Evolutionary conservation across 495 filamentous ascomycete genomes (phyloP).

Genomic region (Neurospora discreta): DNA sequence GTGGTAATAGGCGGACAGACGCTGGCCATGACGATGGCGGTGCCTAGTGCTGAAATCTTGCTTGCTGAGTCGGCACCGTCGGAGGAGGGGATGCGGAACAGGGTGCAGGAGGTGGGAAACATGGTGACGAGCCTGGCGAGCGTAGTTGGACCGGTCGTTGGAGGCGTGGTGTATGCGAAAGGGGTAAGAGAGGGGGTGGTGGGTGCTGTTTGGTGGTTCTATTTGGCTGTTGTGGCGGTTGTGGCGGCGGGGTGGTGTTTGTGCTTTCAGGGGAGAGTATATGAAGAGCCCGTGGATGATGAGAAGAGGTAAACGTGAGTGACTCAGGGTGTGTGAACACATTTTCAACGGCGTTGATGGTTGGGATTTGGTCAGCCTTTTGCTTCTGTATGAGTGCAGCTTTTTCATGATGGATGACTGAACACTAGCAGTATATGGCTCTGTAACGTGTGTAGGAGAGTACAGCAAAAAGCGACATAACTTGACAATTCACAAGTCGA

Average conservation of each 20-base stretch:
- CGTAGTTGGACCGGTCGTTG: slow-evolving; percentile 55
- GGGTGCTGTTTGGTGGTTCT: slow-evolving; percentile 62
- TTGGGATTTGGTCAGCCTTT: neutral
- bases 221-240: slow-evolving; percentile 22
- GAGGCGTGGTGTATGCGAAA: slow-evolving; percentile 50
- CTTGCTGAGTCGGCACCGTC: slow-evolving; percentile 59
- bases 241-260: slow-evolving; percentile 6
- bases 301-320: neutral
- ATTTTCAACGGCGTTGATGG: neutral
- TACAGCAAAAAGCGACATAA: neutral
- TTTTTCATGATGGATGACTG: neutral
- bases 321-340: neutral
- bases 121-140: slow-evolving; percentile 48
- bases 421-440: neutral
- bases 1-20: slow-evolving; percentile 56
- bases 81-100: slow-evolving; percentile 49
- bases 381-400: neutral
- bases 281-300: neutral
- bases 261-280: neutral
- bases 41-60: slow-evolving; percentile 57
- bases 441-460: neutral
- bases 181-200: slow-evolving; percentile 56
- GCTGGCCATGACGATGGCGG: slow-evolving; percentile 57
- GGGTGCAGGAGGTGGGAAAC: slow-evolving; percentile 59
- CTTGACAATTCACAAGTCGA: neutral